Evolutionary conservation across 768 basidiomycete species (phyloP), one percentile per base, ranked within the genome.

Genomic region (Pholiota molesta): DNA sequence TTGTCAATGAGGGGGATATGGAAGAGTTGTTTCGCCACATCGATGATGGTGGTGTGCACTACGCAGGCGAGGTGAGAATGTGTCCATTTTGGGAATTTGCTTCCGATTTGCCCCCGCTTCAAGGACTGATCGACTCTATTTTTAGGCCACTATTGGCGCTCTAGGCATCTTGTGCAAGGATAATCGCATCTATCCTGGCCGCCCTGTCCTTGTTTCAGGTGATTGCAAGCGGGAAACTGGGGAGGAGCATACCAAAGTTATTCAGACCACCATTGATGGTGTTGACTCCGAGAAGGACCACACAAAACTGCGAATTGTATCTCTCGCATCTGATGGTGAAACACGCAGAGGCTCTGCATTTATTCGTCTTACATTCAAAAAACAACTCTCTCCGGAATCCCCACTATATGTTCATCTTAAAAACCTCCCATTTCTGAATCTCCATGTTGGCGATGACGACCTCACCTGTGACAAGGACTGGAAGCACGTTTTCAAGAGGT

Each of bases 391-490:
- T 4, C 63, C 63, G n/a, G n/a, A n/a, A n/a, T n/a, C n/a, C n/a
- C n/a, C n/a, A n/a, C n/a, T n/a, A n/a, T n/a, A n/a, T n/a, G n/a
- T n/a, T n/a, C n/a, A n/a, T n/a, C n/a, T n/a, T n/a, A n/a, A n/a
- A n/a, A n/a, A n/a, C n/a, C 74, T 4, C 63, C 63, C 13, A 70
- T 72, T 9, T 68, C 67, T 55, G 21, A 52, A 76, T 49, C 55
- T 71, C 2, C 62, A 58, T 13, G 68, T 73, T 40, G 75, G 75
- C 6, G 57, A 67, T 11, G 67, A 77, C 53, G 73, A 77, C 40
- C 54, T 76, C 0, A 76, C 74, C 0, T 62, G 62, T 10, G 70
- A 75, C 64, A 75, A 74, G 44, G 73, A 74, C 63, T 67, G 66
- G 65, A 74, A 75, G 65, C 69, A 78, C 62, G 53, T 74, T 16